Base-by-base conservation (phyloP, 2,329 filamentous ascomycete genomes). In the Neopestalotiopsis clavispora region DNA sequence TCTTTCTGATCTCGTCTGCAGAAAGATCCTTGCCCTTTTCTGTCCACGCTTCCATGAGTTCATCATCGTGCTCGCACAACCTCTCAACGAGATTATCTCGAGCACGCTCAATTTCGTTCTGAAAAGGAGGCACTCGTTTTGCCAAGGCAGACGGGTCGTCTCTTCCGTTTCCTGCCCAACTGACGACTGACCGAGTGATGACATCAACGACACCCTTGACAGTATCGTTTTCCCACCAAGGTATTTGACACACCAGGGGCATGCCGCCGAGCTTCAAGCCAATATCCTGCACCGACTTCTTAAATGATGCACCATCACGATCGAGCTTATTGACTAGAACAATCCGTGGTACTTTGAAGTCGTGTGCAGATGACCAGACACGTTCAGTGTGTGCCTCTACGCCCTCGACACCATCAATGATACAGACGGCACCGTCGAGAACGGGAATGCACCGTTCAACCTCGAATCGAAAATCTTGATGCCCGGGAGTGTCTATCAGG, bases 311-410 rank as follows among this genome's bases (percentile, higher is more conserved):
- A 10, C 94, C 94, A 71, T 94, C 92, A 52, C 94, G 90, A 78
- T 97, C 94, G 2, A 96, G 87, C 79, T 97, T 97, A 81, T 97
- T 97, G 74, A 96, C 87, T 72, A 91, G 95, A 63, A 94, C 85
- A 67, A 96, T 89, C 40, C 94, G 87, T 0, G 96, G 96, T 56
- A 98, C 97, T 28, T 86, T 86, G 78, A 97, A 97, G 60, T 91
- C 90, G 66, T 92, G 93, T 6, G 96, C 95, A 71, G 97, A 96
- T 14, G 89, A 87, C 96, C 96, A 99, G 3, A 99, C 96, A 74
- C 97, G 92, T 78, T 99, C 96, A 0, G 96, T 98, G 78, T 98
- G 96, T 1, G 96, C 95, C 80, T 99, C 96, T 28, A 99, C 96
- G 1, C 94, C 94, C 70, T 95, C 94, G 49, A 97, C 94, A 0